Conservation (phyloP, 2,329 filamentous ascomycete species). For the Pseudogymnoascus sp. region DNA sequence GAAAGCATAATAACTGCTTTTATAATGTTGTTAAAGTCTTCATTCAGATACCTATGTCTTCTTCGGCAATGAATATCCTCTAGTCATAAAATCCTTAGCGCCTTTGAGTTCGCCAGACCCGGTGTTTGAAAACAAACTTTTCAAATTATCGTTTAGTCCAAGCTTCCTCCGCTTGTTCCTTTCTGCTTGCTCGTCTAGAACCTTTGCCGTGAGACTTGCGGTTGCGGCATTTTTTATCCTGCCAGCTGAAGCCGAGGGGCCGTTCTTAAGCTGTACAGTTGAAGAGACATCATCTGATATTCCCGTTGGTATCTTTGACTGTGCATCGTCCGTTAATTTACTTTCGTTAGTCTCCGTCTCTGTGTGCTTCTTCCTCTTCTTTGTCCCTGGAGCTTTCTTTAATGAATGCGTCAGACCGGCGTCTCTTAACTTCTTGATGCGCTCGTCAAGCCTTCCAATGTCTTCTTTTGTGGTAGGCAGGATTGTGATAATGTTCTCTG, state of each 20-base stretch:
- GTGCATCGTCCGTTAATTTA: conserved; percentile 19
- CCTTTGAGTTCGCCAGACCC: conserved; percentile 34
- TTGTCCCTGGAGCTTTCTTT: conserved; percentile 66
- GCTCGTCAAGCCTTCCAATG: conserved; percentile 53
- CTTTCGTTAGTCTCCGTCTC: conserved; percentile 31
- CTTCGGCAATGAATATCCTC: conserved; percentile 44
- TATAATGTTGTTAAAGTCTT: background rate
- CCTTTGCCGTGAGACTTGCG: conserved; percentile 74
- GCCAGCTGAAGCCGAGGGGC: conserved; percentile 30
- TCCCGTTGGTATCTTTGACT: conserved; percentile 18
- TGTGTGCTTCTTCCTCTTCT: conserved; percentile 65
- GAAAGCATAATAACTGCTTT: background rate
- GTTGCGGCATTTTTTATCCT: conserved; percentile 86
- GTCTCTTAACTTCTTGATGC: conserved; percentile 60
- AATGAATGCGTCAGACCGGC: conserved; percentile 74
- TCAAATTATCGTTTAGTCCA: conserved; percentile 45
- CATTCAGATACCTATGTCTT: conserved; percentile 25
- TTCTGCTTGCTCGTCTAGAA: conserved; percentile 78
- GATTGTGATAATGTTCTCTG: conserved; percentile 74
- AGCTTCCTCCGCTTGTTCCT: conserved; percentile 70
- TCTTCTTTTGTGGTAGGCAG: conserved; percentile 65
- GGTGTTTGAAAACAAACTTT: conserved; percentile 42
- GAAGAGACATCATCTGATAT: conserved; percentile 20
- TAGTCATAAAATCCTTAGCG: conserved; percentile 45
- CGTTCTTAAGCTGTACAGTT: conserved; percentile 21